Conservation (phyloP, 257 asterid genomes). For the Solanum pinnatisectum region DNA sequence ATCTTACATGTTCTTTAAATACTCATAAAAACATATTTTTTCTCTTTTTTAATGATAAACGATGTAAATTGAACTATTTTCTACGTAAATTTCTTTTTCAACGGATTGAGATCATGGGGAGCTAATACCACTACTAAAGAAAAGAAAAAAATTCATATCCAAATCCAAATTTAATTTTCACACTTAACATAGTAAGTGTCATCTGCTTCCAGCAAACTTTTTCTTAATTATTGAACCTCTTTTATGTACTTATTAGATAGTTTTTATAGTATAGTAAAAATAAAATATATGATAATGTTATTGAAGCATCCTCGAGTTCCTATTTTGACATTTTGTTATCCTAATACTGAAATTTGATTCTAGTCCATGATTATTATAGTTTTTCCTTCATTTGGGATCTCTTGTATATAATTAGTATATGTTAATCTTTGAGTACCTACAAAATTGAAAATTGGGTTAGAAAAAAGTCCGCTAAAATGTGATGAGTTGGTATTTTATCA, state of each 20-base stretch:
- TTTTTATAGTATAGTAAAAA: not conserved
- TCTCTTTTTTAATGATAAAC: too few relatives aligned
- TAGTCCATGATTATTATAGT: not conserved
- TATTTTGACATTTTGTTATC: not conserved
- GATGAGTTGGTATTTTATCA: not conserved
- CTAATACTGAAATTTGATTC: not conserved
- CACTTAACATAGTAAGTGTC: not conserved
- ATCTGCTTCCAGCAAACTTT: not conserved
- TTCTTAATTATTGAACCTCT: not conserved
- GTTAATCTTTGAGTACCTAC: not conserved
- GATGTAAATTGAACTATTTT: not conserved
- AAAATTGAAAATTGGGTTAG: not conserved
- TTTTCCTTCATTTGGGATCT: not conserved
- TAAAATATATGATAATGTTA: too few relatives aligned
- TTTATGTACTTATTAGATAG: not conserved
- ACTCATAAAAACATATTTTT: not conserved
- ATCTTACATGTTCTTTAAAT: not conserved
- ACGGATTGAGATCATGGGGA: too few relatives aligned
- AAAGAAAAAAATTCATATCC: not conserved
- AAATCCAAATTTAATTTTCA: too few relatives aligned
- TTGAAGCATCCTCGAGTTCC: not conserved
- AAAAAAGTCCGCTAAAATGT: not conserved
- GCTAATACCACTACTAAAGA: not conserved
- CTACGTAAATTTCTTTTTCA: too few relatives aligned
- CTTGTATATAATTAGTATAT: not conserved